A percentile compares a stretch with the other conserved stretches of the same genome.
Conservation (phyloP, 2,329 filamentous ascomycete species). For the Chrysoporthe cubensis region DNA sequence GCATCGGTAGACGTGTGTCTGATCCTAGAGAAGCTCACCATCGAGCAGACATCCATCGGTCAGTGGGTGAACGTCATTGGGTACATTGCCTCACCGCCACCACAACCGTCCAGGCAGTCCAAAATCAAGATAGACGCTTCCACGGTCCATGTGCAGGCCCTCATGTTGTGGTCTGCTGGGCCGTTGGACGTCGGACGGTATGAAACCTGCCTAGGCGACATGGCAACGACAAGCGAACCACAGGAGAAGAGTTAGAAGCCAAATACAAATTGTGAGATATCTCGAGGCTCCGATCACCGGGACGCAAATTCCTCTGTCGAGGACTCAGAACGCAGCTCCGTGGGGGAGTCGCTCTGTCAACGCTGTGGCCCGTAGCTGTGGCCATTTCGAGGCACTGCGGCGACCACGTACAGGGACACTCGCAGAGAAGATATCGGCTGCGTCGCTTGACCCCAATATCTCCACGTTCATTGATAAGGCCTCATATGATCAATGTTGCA, state of each 20-base stretch:
- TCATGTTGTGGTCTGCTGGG: slow-evolving; percentile 78
- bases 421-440: neutral
- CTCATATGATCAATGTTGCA: neutral
- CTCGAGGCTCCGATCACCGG: neutral
- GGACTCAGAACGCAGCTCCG: too few species aligned
- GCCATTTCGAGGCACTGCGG: neutral
- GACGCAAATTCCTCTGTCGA: neutral
- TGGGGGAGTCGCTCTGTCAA: neutral
- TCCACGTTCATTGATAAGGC: neutral
- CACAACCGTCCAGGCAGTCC: slow-evolving; percentile 12
- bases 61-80: slow-evolving; percentile 90
- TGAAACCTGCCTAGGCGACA: slow-evolving; percentile 58
- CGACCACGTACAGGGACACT: neutral
- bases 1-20: slow-evolving; percentile 73
- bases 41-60: slow-evolving; percentile 70
- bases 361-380: neutral
- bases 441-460: neutral
- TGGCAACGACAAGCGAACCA: neutral
- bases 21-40: slow-evolving; percentile 66
- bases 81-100: slow-evolving; percentile 59
- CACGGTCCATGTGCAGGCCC: slow-evolving; percentile 65
- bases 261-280: neutral
- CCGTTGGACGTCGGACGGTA: slow-evolving; percentile 74
- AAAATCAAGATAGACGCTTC: slow-evolving; percentile 21
- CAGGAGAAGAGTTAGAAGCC: neutral